These are phyloP conservation scores for Termitomyces sp. DNA, from an alignment of 768 basidiomycete species.

Conservation along the genomic window DNA sequence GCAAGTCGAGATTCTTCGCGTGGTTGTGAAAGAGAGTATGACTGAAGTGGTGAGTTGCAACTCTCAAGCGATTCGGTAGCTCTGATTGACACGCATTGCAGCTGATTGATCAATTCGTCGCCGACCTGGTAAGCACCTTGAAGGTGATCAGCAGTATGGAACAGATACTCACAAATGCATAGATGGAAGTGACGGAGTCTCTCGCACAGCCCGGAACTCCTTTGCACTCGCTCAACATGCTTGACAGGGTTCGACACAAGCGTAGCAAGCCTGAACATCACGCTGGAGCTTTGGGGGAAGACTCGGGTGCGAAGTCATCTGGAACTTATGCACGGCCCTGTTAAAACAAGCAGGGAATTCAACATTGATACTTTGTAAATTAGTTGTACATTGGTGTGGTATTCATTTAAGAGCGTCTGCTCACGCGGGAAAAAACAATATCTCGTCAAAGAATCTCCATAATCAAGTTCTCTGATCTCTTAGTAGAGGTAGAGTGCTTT, in stretches of 20 bases:
- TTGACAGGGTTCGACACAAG: conserved; percentile 28
- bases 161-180: not conserved
- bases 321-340: conserved; percentile 73
- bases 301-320: conserved; percentile 41
- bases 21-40: conserved; percentile 61
- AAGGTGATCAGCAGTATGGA: not conserved
- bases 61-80: conserved; percentile 40
- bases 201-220: conserved; percentile 46
- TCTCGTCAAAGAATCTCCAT: too few species aligned
- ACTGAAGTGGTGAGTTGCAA: conserved; percentile 39
- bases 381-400: not conserved
- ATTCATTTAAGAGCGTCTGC: too few species aligned
- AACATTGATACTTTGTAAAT: not conserved
- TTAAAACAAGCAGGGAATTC: conserved; percentile 25
- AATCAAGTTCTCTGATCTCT: conserved; percentile 6
- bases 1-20: conserved; percentile 57
- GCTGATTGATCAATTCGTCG: conserved; percentile 62
- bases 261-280: conserved; percentile 31
- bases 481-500: conserved; percentile 20
- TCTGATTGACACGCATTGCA: conserved; percentile 49
- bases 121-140: conserved; percentile 54
- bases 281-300: conserved; percentile 44
- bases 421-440: too few species aligned
- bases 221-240: conserved; percentile 45
- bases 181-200: conserved; percentile 65